Conservation (phyloP, 1,139 yeast species). For the Lodderomyces metapsilosis region DNA sequence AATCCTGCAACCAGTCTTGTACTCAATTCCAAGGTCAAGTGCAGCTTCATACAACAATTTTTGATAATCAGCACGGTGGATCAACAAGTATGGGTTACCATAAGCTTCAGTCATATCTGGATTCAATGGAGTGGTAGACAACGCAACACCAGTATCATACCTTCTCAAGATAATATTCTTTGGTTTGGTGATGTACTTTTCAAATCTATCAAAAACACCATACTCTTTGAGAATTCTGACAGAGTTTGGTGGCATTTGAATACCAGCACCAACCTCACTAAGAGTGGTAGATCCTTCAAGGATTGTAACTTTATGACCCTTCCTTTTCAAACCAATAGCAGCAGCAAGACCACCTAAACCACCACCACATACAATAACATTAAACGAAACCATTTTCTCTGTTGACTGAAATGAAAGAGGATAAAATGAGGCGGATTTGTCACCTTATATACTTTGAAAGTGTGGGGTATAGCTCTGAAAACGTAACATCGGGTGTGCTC, state of each 20-base stretch:
- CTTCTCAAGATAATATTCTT: neutral
- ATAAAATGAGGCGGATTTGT: too few relatives aligned
- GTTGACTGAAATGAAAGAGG: too few relatives aligned
- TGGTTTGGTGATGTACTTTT: neutral
- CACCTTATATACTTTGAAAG: too few relatives aligned
- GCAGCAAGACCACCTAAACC: too few relatives aligned
- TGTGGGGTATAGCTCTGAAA: too few relatives aligned
- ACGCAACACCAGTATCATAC: constrained; percentile 1
- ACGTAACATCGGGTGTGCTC: too few relatives aligned
- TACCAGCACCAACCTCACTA: constrained; percentile 2
- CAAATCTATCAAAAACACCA: neutral
- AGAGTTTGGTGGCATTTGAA: constrained; percentile 2
- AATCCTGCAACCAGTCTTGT: constrained; percentile 1
- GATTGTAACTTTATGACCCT: neutral
- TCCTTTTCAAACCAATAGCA: too few relatives aligned
- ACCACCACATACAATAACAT: too few relatives aligned
- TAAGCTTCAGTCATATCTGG: constrained; percentile 1
- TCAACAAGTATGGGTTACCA: constrained; percentile 2
- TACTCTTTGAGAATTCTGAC: constrained; percentile 1
- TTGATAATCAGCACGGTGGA: constrained; percentile 1
- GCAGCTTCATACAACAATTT: neutral
- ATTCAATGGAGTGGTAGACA: constrained; percentile 1
- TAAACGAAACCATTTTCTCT: too few relatives aligned
- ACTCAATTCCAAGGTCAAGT: neutral
- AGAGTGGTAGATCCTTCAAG: neutral